phyloP scores from a whole-genome alignment of 2,329 filamentous ascomycete genomes.

The Aureobasidium vineae region DNA sequence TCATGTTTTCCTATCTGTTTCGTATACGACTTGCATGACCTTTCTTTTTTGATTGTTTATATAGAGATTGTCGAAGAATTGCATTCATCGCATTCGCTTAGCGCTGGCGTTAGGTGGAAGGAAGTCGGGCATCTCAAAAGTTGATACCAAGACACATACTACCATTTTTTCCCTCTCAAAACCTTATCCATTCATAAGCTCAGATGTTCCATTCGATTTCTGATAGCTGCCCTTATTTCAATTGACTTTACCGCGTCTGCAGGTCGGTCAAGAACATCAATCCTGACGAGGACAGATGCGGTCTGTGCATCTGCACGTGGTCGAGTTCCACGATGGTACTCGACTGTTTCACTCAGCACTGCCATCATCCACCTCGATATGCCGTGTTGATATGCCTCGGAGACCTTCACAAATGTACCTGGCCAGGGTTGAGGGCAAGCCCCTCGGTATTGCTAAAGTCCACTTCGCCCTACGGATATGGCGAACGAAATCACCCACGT shows the following conservation, averaged over 20 bases:
- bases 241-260: slow-evolving; percentile 19
- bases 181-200: too few species aligned
- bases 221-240: neutral
- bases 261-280: neutral
- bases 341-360: neutral
- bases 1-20: slow-evolving; percentile 8
- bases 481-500: slow-evolving; percentile 12
- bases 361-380: neutral
- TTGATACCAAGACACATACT: slow-evolving; percentile 15
- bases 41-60: neutral
- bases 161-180: neutral
- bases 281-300: neutral
- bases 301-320: slow-evolving; percentile 21
- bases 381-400: slow-evolving; percentile 1
- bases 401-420: neutral
- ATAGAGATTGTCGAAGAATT: slow-evolving; percentile 16
- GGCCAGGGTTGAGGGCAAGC: neutral
- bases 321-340: neutral
- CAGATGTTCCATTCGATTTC: neutral
- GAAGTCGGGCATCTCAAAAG: slow-evolving; percentile 6
- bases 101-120: slow-evolving; percentile 23
- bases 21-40: slow-evolving; percentile 9
- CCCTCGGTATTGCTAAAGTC: neutral
- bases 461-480: slow-evolving; percentile 9
- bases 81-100: slow-evolving; percentile 23